Base-by-base conservation (phyloP, 495 filamentous ascomycete genomes). In the Thermothielavioides terrestris region DNA sequence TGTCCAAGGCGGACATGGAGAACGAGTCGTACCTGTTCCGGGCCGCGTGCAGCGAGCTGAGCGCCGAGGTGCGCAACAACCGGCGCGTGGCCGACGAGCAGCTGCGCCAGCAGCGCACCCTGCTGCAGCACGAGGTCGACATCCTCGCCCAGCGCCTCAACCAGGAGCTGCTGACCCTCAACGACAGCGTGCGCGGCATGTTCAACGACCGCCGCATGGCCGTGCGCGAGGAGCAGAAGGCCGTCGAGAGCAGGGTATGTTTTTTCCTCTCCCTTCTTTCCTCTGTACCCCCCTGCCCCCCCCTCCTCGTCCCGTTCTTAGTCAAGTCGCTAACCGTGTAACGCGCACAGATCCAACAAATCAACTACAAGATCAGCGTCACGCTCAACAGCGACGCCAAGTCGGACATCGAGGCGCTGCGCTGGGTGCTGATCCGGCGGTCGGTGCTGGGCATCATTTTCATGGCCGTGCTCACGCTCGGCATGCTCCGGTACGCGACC, bases 141-240 rank as follows among this genome's bases (percentile, higher is more conserved):
- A 89, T 94, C 25, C 62, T 97, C 39, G 84, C 77, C 41, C 90
- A 96, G 68, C 72, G 80, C 30, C 72, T 95, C 50, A 82, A 79
- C 36, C 88, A 94, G 60, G 89, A 96, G 54, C 74, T 88, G 20
- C 67, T 79, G 49, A 80, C 74, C 11, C 69, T 96, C 47, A 91
- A 87, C 64, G 91, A 99, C 62, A 88, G 90, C 31, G 78, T 97
- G 34, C 90, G 88, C 62, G 89, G 88, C 43, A 85, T 95, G 82
- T 95, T 97, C 66, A 89, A 96, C 59, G 92, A 99, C 59, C 79
- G 94, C 20, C 89, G 89, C 67, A 95, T 99, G 89, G 77, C 77
- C 6, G 89, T 89, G 15, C 76, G 88, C 36, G 84, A 85, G 63
- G 85, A 95, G 61, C 87, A 94, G 68, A 79, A 89, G 58, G 75